Evolutionary conservation across 306 rosid genomes (phyloP).

Genomic region (Clitoria ternatea): DNA sequence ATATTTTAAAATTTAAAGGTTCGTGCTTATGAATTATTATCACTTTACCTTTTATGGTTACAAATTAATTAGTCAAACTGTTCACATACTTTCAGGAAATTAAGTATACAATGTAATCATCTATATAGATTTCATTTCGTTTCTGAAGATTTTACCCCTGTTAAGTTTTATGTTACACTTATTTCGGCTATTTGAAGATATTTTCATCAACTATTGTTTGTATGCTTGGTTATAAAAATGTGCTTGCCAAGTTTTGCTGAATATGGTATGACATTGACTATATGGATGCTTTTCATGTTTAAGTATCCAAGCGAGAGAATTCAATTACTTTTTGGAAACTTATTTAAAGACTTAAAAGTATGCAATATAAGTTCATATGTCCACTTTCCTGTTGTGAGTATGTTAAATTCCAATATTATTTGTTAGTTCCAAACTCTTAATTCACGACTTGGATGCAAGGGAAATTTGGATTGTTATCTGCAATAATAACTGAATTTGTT

Average conservation of each 20-base stretch:
- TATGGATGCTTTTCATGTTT: background rate
- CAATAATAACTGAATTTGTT: background rate
- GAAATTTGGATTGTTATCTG: background rate
- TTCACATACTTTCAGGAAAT: background rate
- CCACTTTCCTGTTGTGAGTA: background rate
- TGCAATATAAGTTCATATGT: background rate
- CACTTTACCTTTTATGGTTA: background rate
- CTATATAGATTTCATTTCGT: no score
- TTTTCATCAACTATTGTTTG: no score
- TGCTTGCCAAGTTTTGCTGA: background rate
- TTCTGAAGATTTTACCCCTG: no score
- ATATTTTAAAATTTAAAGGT: no score
- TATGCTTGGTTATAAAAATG: background rate
- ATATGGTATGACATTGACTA: background rate
- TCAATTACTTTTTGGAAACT: background rate
- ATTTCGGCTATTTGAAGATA: background rate
- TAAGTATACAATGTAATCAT: no score
- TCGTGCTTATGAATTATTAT: background rate
- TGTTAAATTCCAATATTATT: background rate
- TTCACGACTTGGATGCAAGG: background rate
- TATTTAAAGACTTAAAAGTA: background rate
- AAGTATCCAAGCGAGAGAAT: background rate
- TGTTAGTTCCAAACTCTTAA: background rate
- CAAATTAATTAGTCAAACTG: background rate
- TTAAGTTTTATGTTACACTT: background rate